phyloP scores from a whole-genome alignment of 169 alveolate genomes.

The Cryptosporidium parvum region DNA sequence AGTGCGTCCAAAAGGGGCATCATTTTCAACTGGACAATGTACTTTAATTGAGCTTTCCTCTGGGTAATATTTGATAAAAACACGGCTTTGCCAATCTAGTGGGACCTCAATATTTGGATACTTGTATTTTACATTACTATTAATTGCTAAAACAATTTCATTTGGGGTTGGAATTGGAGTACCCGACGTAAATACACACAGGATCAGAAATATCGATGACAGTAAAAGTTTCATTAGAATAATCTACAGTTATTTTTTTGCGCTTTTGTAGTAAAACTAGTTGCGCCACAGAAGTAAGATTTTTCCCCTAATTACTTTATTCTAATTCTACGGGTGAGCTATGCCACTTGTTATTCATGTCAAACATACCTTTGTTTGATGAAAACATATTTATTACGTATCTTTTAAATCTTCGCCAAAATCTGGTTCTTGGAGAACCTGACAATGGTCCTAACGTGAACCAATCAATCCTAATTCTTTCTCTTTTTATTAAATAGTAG shows the following conservation, averaged over 20 bases:
- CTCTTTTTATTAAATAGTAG: conserved; percentile 54
- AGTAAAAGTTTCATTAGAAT: neutral
- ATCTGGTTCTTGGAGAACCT: conserved; percentile 61
- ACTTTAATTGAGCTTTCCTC: conserved; percentile 55
- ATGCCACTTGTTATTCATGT: conserved; percentile 14
- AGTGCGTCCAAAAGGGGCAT: conserved; percentile 65
- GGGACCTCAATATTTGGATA: conserved; percentile 28
- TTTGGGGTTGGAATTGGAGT: neutral
- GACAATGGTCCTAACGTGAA: conserved; percentile 70
- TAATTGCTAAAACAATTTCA: conserved; percentile 25
- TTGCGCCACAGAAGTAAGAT: neutral
- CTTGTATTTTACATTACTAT: conserved; percentile 22
- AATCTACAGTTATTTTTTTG: neutral
- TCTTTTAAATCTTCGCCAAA: conserved; percentile 58
- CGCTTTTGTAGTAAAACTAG: neutral
- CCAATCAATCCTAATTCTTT: conserved; percentile 55
- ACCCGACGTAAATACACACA: neutral
- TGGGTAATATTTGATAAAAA: conserved; percentile 45
- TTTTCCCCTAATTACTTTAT: neutral
- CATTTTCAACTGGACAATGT: conserved; percentile 41
- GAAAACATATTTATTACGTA: conserved; percentile 5
- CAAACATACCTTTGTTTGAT: conserved; percentile 52
- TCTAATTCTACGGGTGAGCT: neutral
- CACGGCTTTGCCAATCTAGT: conserved; percentile 38
- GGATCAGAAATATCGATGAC: neutral